phyloP scores from a whole-genome alignment of 257 asterid species.

The Ajuga chamaepitys region DNA sequence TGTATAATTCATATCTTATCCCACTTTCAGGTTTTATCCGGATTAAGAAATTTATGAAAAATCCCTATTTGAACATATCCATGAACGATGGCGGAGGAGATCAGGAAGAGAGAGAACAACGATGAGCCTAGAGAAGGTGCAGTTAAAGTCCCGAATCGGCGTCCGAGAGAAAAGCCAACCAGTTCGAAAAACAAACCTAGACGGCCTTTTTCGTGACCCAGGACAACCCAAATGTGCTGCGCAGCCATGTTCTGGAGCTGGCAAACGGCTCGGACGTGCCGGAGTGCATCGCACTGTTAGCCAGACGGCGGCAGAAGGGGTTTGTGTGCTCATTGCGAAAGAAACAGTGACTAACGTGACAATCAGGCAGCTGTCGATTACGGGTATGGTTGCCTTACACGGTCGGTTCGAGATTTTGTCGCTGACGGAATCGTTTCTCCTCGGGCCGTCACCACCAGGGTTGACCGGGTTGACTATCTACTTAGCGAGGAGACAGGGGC shows the following conservation, averaged over 20 bases:
- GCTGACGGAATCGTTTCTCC: constrained; percentile 49
- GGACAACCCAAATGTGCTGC: constrained; percentile 63
- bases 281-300: constrained; percentile 56
- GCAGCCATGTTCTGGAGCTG: constrained; percentile 64
- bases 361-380: constrained; percentile 51
- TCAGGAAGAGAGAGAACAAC: constrained; percentile 31
- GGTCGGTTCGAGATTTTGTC: constrained; percentile 60
- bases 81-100: constrained; percentile 37
- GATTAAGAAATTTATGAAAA: no score
- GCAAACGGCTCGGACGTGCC: constrained; percentile 55
- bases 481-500: constrained; percentile 59
- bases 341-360: constrained; percentile 57
- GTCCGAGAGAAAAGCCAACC: constrained; percentile 54
- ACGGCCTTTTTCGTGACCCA: constrained; percentile 53
- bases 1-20: no score
- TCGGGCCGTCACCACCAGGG: constrained; percentile 65
- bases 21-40: not conserved
- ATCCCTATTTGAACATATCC: constrained; percentile 48
- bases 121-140: constrained; percentile 57
- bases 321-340: constrained; percentile 55
- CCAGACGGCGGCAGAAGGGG: constrained; percentile 48
- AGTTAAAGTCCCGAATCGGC: constrained; percentile 33
- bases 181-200: constrained; percentile 65
- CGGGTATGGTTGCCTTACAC: constrained; percentile 52
- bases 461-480: constrained; percentile 55